Base-by-base conservation (phyloP, 2,329 filamentous ascomycete species). In the Aciculosporium take region DNA sequence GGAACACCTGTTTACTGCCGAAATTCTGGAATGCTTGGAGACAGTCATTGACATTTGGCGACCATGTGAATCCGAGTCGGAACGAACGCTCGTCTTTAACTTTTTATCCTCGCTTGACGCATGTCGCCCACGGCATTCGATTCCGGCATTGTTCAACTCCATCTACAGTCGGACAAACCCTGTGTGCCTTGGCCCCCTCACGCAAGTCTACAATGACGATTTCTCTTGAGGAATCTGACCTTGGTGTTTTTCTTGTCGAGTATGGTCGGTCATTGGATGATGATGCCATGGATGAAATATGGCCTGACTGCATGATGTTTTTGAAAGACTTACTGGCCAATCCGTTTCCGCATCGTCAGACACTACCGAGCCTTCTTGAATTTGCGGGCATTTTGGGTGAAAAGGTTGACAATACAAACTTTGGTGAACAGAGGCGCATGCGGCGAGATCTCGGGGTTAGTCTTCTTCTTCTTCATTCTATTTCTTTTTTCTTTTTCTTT, bases 241-340 rank as follows among this genome's bases (percentile, higher is more conserved):
- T 98, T 9, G 84, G 89, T 7, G 75, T 82, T 7, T 98, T 98
- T 58, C 63, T 96, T 34, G 84, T 94, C 7, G 84, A 91, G 47
- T 98, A 98, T 59, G 81, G 87, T 0, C 76, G 76, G 24, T 91
- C 88, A 0, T 69, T 96, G 10, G 91, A 98, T 54, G 91, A 98
- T 53, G 91, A 98, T 64, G 84, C 91, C 13, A 89, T 95, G 73
- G 91, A 98, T 53, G 91, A 98, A 61, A 94, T 98, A 37, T 98
- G 91, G 91, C 72, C 79, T 31, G 89, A 98, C 56, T 98, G 89
- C 58, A 86, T 88, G 53, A 76, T 81, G 0, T 98, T 98, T 59
- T 61, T 96, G 45, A 82, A 79, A 48, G 93, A 98, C 56, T 74
- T 98, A 23, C 69, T 98, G 23, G 79, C 81, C 20, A 98, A 98